These are phyloP conservation scores for Pigoraptor vietnamica DNA, from an alignment of 78 protist genomes.

Conservation along the genomic window DNA sequence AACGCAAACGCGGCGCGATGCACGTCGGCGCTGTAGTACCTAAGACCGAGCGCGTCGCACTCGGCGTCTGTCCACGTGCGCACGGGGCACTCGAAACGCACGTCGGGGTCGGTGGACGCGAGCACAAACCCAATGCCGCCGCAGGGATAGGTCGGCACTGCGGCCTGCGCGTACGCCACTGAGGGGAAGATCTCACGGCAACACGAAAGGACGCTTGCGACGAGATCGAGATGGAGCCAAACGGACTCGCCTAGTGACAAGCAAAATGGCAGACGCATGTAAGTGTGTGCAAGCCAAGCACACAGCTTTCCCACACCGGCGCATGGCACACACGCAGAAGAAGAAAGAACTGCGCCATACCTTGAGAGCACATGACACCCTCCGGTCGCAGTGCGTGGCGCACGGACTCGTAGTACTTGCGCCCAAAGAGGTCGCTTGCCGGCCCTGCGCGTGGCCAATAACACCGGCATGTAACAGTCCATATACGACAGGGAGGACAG, in stretches of 20 bases:
- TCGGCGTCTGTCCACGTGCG: slow-evolving; percentile 10
- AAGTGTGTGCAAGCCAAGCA: no score
- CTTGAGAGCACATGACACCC: slow-evolving; percentile 84
- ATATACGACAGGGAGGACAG: no score
- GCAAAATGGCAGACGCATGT: neutral
- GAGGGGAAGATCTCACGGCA: slow-evolving; percentile 39
- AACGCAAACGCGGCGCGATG: slow-evolving; percentile 83
- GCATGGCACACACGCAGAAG: no score
- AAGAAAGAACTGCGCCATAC: neutral
- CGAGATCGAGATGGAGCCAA: neutral
- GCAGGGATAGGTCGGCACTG: slow-evolving; percentile 89
- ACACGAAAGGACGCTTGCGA: neutral
- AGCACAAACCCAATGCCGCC: slow-evolving; percentile 86
- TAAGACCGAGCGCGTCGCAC: slow-evolving; percentile 12
- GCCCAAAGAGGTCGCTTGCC: slow-evolving; percentile 59
- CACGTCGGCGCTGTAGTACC: slow-evolving; percentile 75
- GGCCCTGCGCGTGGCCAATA: neutral
- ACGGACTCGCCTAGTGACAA: neutral
- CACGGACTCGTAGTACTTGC: slow-evolving; percentile 57
- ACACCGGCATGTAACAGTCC: no score
- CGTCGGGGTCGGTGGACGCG: neutral
- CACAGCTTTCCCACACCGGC: no score
- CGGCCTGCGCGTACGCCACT: slow-evolving; percentile 68
- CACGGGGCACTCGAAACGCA: neutral
- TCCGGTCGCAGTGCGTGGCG: slow-evolving; percentile 60